These are phyloP conservation scores for Apiotrichum sp. DNA, from an alignment of 1,284 basidiomycete species.

Conservation along the genomic window DNA sequence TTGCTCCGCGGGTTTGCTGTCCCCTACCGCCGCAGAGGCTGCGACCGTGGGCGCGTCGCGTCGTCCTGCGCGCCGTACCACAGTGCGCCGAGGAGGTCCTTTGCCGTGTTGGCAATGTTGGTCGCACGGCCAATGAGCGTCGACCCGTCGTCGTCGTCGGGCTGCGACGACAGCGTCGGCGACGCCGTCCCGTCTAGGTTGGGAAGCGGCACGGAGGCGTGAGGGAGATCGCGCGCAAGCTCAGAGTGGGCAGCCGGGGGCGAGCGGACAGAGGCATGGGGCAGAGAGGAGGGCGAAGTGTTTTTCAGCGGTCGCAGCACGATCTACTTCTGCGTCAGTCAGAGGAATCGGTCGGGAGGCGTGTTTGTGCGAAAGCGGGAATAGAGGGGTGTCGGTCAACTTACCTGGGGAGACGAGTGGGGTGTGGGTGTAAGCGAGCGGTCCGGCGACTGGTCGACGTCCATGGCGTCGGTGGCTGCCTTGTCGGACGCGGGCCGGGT, in stretches of 20 bases:
- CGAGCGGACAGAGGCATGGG: conserved; percentile 26
- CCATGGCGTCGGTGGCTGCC: conserved; percentile 23
- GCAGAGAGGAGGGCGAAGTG: conserved; percentile 43
- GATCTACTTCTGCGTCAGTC: conserved; percentile 36
- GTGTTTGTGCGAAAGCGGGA: background rate
- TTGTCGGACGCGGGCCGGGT: conserved; percentile 15
- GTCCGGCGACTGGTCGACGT: conserved; percentile 38
- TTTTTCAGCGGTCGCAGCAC: conserved; percentile 40
- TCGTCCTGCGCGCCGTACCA: conserved; percentile 39
- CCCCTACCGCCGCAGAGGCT: background rate
- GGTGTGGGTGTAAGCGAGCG: conserved; percentile 45
- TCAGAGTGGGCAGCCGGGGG: background rate
- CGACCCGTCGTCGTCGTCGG: conserved; percentile 32
- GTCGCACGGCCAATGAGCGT: conserved; percentile 45
- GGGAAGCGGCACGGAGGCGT: no score
- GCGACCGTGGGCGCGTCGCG: background rate
- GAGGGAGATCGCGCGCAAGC: background rate
- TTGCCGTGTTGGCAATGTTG: conserved; percentile 47
- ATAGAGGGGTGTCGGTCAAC: conserved; percentile 13
- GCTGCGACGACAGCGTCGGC: conserved; percentile 13
- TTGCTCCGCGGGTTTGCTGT: background rate
- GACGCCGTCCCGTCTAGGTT: background rate
- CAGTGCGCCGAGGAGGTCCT: conserved; percentile 46
- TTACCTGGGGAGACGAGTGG: conserved; percentile 48
- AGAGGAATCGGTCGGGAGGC: conserved; percentile 8